Base-by-base conservation (phyloP, 176 grass and related monocot species). In the Saccharum spontaneum region DNA sequence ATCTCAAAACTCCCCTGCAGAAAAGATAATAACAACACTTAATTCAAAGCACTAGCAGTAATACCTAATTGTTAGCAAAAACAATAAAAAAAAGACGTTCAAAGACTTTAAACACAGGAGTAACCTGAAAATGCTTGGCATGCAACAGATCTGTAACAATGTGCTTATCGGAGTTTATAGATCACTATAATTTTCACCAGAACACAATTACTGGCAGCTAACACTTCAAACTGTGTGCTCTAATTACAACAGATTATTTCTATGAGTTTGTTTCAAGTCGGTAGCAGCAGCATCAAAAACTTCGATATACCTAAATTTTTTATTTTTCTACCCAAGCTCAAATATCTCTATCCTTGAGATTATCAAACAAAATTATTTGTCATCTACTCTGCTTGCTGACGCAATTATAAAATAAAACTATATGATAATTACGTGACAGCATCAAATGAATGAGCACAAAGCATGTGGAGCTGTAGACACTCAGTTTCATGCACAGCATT, bases 1-100 rank as follows among this genome's bases (percentile, higher is more conserved):
- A 95, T 93, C 86, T 85, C 91, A 75, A 98, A 98, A 73, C 88
- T 92, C 33, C 87, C 91, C 96, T 98, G 83, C 45, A 86, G 36
- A 84, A 70, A 61, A 52, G 69, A 30, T 24, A 23, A 74, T 54
- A 72, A 20, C 41, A 78, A 61, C 45, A 74, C 22, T 24, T 64
- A 57, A 36, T 80, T 46, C 26, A 66, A 83, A 8, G 80, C 24
- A 68, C 48, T 40, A 49, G 62, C 45, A 84, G 15, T 57, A 80
- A 73, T 54, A 68, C 75, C 48, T 50, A 38, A 57, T 60, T 48
- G 67, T 48, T 24, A 69, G 28, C 60, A 38, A 20, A 73, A 67
- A 61, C 33, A 37, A 20, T 62, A 13, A 63, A 18, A 36, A 76
- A 76, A 2, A 49, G 38, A 62, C 41, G 15, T 86, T 54, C 23